Percentiles rank a stretch among this genome's conserved stretches.
phyloP scores from a whole-genome alignment of 2,329 filamentous ascomycete species.

The Sporothrix variecibatus region DNA sequence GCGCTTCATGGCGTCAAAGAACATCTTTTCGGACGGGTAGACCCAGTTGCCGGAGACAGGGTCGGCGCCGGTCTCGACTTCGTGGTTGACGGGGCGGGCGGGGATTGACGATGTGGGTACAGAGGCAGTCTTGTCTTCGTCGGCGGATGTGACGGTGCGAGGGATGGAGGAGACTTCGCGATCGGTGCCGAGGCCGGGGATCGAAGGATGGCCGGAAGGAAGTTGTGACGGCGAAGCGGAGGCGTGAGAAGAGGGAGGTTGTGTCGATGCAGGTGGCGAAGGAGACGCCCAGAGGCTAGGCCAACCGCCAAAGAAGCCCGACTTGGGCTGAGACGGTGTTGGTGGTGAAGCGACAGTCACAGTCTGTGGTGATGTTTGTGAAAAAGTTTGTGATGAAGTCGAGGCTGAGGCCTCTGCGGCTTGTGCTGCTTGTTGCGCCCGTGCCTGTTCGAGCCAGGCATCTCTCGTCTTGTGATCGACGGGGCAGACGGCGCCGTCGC shows the following conservation, averaged over 20 bases:
- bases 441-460: constrained; percentile 76
- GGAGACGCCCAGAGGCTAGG: constrained; percentile 24
- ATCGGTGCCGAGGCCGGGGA: constrained; percentile 56
- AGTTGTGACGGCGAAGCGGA: neutral
- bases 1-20: constrained; percentile 94
- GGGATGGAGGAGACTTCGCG: constrained; percentile 82
- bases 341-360: neutral
- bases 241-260: neutral
- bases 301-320: constrained; percentile 23
- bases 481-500: constrained; percentile 59
- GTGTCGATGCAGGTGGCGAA: neutral
- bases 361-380: constrained; percentile 8
- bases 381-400: constrained; percentile 7
- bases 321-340: neutral
- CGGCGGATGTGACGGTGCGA: constrained; percentile 41
- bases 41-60: constrained; percentile 83
- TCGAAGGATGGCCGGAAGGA: constrained; percentile 26
- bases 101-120: neutral
- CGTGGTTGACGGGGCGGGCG: constrained; percentile 61
- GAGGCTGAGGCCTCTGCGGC: constrained; percentile 11
- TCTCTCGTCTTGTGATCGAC: constrained; percentile 89
- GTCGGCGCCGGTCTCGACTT: constrained; percentile 74
- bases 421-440: constrained; percentile 44
- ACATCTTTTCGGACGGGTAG: constrained; percentile 95
- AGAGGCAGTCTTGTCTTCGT: constrained; percentile 43